These are phyloP conservation scores for Endotrypanum monterogeii DNA, from an alignment of 208 protist species.

Conservation along the genomic window DNA sequence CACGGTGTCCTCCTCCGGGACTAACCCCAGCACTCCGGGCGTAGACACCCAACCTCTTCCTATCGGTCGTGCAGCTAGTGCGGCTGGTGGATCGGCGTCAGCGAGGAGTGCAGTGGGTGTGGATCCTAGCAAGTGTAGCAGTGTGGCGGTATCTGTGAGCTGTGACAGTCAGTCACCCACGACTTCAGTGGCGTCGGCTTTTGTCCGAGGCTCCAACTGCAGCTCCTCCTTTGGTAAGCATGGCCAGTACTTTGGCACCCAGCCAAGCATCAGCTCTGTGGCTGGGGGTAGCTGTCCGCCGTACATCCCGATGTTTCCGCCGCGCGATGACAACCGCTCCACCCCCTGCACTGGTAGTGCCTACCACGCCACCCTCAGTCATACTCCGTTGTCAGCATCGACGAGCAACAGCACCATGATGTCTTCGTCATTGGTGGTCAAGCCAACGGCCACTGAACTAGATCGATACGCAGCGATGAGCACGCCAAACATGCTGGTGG, in stretches of 20 bases:
- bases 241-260: background rate
- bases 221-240: background rate
- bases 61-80: background rate
- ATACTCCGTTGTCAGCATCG: background rate
- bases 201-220: background rate
- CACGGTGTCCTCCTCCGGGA: background rate
- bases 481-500: background rate
- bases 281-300: background rate
- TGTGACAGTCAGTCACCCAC: background rate
- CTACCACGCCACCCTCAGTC: background rate
- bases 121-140: background rate
- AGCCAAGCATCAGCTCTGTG: background rate
- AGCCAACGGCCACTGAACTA: background rate
- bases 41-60: background rate
- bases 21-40: background rate
- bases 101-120: background rate
- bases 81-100: background rate
- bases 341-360: background rate
- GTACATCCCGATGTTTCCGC: background rate
- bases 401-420: background rate
- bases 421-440: background rate
- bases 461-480: background rate
- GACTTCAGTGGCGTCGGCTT: background rate
- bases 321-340: background rate
- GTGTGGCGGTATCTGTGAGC: background rate